Evolutionary conservation across 805 yeast genomes (phyloP), one percentile per base, ranked within the genome.

Genomic region (Pichia rugopelliculosa): DNA sequence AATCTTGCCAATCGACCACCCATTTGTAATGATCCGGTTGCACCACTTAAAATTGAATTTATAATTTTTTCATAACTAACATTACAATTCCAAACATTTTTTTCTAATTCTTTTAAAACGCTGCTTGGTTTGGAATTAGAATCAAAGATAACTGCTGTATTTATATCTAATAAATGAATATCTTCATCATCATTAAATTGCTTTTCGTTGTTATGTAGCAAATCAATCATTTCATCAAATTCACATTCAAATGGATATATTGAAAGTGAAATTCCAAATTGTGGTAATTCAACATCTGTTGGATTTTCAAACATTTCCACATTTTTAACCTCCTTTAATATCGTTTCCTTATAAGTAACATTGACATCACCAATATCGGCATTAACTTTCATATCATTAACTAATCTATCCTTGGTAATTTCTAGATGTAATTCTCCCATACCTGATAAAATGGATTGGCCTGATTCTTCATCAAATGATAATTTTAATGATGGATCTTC

Each of bases 391-490:
- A 89, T 73, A 49, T 88, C 96, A 39, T 76, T 77, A n/a, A 87
- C 67, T 38, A 89, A 72, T 47, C 97, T 72, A 57, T 87, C 93
- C 42, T 73, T 74, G 1, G 93, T 85, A 54, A 93, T 89, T 56
- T 93, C 98, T 43, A 93, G 72, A 67, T 93, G 99, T 42, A 93
- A 72, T 60, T 93, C 98, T 37, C 99, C 99, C 98, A 91, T 91
- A 27, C 99, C 99, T 18, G 96, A 82, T 26, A 93, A 66, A 24
- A 90, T 76, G 2, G 90, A 82, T 67, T 93, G 97, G 7, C 93
- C 96, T 47, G 87, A 72, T 56, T 91, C 98, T 50, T 87, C 90
- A 62, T 93, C 87, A 43, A 72, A 75, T 3, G 77, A 66, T 8
- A 87, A 75, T 26, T 79, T 76, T 51, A 93, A 71, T 43, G 96